These are phyloP conservation scores for Alternaria rosae DNA, from an alignment of 2,329 filamentous ascomycete genomes.

Conservation along the genomic window DNA sequence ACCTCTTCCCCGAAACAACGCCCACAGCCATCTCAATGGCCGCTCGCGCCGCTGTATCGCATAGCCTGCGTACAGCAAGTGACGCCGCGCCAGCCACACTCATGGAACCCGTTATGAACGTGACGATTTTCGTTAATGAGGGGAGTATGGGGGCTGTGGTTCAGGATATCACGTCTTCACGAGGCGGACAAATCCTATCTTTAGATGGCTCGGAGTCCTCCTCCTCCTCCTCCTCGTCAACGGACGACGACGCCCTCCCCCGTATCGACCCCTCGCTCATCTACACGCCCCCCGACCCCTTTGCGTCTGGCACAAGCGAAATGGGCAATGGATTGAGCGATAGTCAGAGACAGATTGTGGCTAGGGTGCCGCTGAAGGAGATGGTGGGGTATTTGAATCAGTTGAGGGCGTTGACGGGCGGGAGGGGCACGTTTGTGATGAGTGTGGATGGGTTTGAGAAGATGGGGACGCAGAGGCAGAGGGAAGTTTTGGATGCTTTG, in stretches of 20 bases:
- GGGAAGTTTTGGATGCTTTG: slow-evolving; percentile 57
- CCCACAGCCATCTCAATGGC: slow-evolving; percentile 73
- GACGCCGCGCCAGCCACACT: slow-evolving; percentile 66
- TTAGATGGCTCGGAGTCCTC: slow-evolving; percentile 57
- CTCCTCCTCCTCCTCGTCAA: slow-evolving; percentile 8
- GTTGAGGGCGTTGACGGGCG: slow-evolving; percentile 85
- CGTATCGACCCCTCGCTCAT: slow-evolving; percentile 75
- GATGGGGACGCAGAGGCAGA: slow-evolving; percentile 68
- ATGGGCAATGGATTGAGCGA: slow-evolving; percentile 27
- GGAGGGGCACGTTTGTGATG: slow-evolving; percentile 81
- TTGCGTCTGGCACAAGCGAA: slow-evolving; percentile 54
- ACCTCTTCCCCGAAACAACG: slow-evolving; percentile 73
- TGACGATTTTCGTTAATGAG: slow-evolving; percentile 86
- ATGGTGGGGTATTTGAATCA: slow-evolving; percentile 96
- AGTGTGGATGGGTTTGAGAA: slow-evolving; percentile 74
- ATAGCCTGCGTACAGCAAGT: slow-evolving; percentile 70
- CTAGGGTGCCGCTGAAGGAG: slow-evolving; percentile 90
- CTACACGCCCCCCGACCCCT: slow-evolving; percentile 89
- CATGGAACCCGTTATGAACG: slow-evolving; percentile 94
- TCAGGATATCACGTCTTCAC: slow-evolving; percentile 77
- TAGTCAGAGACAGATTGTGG: slow-evolving; percentile 69
- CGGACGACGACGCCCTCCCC: slow-evolving; percentile 41
- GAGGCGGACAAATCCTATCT: slow-evolving; percentile 77
- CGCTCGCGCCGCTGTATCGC: slow-evolving; percentile 68
- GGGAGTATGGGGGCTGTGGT: slow-evolving; percentile 80